phyloP scores from a whole-genome alignment of 768 basidiomycete genomes.

The Mycena amicta region DNA sequence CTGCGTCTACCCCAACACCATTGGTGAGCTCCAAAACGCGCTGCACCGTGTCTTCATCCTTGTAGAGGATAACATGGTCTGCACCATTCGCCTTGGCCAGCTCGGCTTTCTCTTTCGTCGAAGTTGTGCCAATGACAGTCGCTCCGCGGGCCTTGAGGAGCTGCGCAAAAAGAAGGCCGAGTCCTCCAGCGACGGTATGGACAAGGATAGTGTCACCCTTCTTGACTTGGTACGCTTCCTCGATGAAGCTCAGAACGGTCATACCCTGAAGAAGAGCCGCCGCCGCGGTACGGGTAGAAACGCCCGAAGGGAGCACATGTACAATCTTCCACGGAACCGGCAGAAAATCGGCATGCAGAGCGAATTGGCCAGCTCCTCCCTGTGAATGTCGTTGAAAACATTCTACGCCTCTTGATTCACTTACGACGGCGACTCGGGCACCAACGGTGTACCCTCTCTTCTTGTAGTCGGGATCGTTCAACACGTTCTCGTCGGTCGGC shows the following conservation, averaged over 20 bases:
- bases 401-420: constrained; percentile 22
- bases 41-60: constrained; percentile 70
- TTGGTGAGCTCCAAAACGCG: constrained; percentile 75
- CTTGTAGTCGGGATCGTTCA: constrained; percentile 65
- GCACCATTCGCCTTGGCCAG: constrained; percentile 81
- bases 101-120: constrained; percentile 79
- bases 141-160: constrained; percentile 75
- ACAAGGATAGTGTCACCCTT: constrained; percentile 79
- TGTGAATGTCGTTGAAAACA: not conserved
- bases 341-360: constrained; percentile 13
- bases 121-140: constrained; percentile 91
- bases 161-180: constrained; percentile 73
- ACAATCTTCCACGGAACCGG: constrained; percentile 53
- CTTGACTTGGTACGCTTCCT: constrained; percentile 85
- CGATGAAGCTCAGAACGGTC: constrained; percentile 76
- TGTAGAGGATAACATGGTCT: constrained; percentile 85
- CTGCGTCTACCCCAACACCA: constrained; percentile 80
- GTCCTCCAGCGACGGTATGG: constrained; percentile 90
- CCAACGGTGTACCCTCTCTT: constrained; percentile 68
- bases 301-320: constrained; percentile 62
- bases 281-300: constrained; percentile 66
- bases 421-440: constrained; percentile 70
- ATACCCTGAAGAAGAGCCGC: constrained; percentile 74
- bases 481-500: constrained; percentile 64
- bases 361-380: constrained; percentile 14